Evolutionary conservation across 257 asterid species (phyloP).

Genomic region (Forsythia viridissima): DNA sequence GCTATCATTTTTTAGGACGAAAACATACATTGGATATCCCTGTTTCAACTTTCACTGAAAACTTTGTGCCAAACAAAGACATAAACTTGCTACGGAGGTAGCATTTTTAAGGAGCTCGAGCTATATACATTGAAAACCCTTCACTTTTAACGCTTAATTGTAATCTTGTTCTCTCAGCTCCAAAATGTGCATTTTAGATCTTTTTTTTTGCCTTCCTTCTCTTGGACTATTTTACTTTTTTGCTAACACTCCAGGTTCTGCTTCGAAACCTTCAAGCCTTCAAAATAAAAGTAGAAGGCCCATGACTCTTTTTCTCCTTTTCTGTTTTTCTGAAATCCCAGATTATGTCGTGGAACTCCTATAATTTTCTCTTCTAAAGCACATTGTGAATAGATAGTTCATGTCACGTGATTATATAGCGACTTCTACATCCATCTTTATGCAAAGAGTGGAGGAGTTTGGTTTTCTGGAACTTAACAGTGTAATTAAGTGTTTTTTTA

Average conservation of each 20-base stretch:
- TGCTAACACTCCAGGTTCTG: background rate
- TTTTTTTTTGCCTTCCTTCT: background rate
- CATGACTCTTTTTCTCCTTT: background rate
- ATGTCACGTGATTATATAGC: background rate
- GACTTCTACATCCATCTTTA: background rate
- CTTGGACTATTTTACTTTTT: background rate
- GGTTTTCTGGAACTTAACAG: background rate
- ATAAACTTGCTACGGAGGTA: background rate
- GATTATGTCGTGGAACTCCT: background rate
- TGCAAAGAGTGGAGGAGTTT: background rate
- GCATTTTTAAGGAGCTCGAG: background rate
- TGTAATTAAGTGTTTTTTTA: background rate
- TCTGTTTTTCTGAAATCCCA: background rate
- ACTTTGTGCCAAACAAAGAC: background rate
- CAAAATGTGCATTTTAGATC: background rate
- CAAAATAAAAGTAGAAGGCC: background rate
- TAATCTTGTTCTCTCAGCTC: background rate
- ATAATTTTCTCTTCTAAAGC: background rate
- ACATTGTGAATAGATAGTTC: background rate
- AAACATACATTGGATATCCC: background rate
- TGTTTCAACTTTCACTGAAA: background rate
- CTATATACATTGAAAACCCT: background rate
- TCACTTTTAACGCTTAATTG: background rate
- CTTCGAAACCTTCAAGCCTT: background rate
- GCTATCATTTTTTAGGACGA: background rate